Evolutionary conservation across 495 filamentous ascomycete genomes (phyloP).

Genomic region (Sabuloglossum arenarium): DNA sequence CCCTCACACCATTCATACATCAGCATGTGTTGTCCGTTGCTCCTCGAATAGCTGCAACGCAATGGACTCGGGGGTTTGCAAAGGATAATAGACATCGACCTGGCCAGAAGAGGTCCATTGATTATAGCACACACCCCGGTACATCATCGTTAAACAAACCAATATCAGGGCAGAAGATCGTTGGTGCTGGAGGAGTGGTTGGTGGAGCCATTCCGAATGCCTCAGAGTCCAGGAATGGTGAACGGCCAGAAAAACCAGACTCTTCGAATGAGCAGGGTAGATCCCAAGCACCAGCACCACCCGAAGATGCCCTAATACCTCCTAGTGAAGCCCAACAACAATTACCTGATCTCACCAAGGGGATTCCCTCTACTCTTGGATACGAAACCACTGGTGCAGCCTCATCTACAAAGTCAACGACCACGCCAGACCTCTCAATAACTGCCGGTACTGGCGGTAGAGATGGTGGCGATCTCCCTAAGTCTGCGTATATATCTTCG

Average conservation of each 20-base stretch:
- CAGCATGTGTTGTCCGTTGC: background rate
- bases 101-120: constrained; percentile 16
- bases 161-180: background rate
- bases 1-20: constrained; percentile 6
- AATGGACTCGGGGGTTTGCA: constrained; percentile 24
- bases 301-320: constrained; percentile 8
- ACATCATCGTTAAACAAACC: constrained; percentile 1
- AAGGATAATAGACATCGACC: constrained; percentile 21
- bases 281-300: constrained; percentile 21
- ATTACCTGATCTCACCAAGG: constrained; percentile 73
- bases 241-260: background rate
- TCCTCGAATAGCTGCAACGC: background rate
- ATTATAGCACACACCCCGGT: constrained; percentile 21
- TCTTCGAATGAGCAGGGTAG: constrained; percentile 17
- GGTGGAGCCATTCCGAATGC: background rate
- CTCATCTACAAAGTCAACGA: constrained; percentile 16
- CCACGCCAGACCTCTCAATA: constrained; percentile 24
- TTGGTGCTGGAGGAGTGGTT: background rate
- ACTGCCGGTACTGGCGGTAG: constrained; percentile 28
- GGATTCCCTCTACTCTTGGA: constrained; percentile 78
- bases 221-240: background rate
- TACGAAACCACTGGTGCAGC: constrained; percentile 35
- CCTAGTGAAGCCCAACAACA: constrained; percentile 23
- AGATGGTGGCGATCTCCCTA: constrained; percentile 42
- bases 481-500: constrained; percentile 76